Evolutionary conservation across 192 early-diverging fungal species (phyloP), one percentile per base, ranked within the genome.

Genomic region (Backusella morwellensis): DNA sequence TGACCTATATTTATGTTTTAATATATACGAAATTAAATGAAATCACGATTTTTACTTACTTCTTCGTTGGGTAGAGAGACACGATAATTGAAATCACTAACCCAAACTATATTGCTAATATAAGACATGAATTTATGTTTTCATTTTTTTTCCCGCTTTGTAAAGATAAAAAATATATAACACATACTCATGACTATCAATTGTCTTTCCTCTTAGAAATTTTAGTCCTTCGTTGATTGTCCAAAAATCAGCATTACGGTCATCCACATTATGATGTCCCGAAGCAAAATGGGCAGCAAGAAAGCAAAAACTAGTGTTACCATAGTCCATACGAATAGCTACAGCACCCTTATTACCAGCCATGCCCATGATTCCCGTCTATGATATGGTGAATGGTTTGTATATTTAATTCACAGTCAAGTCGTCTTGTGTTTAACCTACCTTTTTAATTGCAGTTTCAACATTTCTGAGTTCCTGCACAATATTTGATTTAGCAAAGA

Each of bases 301-400:
- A 80, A 99, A 91, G 72, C 94, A 97, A 36, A 98, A 81, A 34
- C 88, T 91, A 0, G 97, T 95, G 77, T 99, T 97, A 75, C 93
- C 84, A 69, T 93, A 91, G 76, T 92, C 87, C 81, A 98, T 88
- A 26, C 95, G 91, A 71, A 98, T 91, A 1, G 95, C 97, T 3
- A 99, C 94, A 1, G 93, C 97, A 38, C 98, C 98, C 87, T 99
- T 99, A 86, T 98, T 99, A 50, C 95, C 98, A 1, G 96, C 92
- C 89, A 98, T 96, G 6, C 98, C 98, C 21, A 90, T 90, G 56
- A 99, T 82, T 4, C 97, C 98, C 5, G 97, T 99, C 88, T 92
- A 70, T n/a, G 2, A 35, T 29, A 67, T 9, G n/a, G 26, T 32
- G n/a, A 35, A 35, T 35, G 12, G 21, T 52, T 19, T 35, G 4